These are phyloP conservation scores for Ilyonectria sp. DNA, from an alignment of 2,329 filamentous ascomycete species.

Conservation along the genomic window DNA sequence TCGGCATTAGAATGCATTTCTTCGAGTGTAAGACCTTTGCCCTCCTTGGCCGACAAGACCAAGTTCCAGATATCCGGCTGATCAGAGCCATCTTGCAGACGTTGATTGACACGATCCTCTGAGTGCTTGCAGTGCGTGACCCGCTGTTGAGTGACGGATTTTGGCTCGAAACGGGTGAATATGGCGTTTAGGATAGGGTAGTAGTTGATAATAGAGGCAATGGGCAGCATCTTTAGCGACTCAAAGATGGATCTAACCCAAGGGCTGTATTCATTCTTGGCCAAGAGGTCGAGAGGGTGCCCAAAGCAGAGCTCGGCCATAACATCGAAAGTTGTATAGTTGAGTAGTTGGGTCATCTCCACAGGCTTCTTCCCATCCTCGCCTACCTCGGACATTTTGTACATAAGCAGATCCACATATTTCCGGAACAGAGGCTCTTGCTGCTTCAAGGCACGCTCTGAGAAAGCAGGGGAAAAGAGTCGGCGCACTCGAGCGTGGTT, in stretches of 20 bases:
- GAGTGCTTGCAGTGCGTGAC: constrained; percentile 1
- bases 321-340: constrained; percentile 19
- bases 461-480: too few species aligned
- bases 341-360: constrained; percentile 24
- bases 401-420: constrained; percentile 26
- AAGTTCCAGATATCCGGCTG: too few species aligned
- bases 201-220: constrained; percentile 15
- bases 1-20: constrained; percentile 22
- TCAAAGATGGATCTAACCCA: constrained; percentile 14
- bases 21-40: constrained; percentile 11
- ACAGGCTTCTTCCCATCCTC: constrained; percentile 16
- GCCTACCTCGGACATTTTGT: constrained; percentile 24
- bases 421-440: constrained; percentile 30
- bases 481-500: too few species aligned
- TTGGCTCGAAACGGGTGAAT: constrained; percentile 17
- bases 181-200: constrained; percentile 19
- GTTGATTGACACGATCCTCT: too few species aligned
- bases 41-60: constrained; percentile 1
- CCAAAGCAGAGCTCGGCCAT: constrained; percentile 14
- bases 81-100: too few species aligned
- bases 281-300: neutral
- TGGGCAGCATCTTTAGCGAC: too few species aligned
- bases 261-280: neutral
- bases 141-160: constrained; percentile 10
- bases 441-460: constrained; percentile 30